phyloP scores from a whole-genome alignment of 2,329 filamentous ascomycete genomes.

The Cryphonectria radicalis region DNA sequence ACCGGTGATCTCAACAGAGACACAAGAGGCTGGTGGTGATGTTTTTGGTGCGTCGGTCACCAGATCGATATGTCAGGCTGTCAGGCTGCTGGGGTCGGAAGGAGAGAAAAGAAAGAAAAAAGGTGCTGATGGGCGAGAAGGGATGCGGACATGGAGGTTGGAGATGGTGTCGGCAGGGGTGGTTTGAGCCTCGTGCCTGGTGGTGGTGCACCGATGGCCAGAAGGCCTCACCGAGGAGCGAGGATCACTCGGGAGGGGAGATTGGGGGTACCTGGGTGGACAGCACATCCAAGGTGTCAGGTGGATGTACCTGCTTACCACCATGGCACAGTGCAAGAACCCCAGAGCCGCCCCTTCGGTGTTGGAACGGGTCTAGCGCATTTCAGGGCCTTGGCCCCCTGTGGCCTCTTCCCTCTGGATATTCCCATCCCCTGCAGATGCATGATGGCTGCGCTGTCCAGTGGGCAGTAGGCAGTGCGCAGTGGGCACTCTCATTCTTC shows the following conservation, averaged over 20 bases:
- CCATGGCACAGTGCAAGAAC: neutral
- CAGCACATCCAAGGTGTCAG: neutral
- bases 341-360: neutral
- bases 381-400: neutral
- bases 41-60: neutral
- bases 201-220: neutral
- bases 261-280: neutral
- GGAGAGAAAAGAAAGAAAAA: neutral
- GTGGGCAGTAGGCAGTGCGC: neutral
- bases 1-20: neutral
- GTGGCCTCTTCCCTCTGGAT: neutral
- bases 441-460: neutral
- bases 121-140: neutral
- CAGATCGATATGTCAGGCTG: neutral
- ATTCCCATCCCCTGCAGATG: neutral
- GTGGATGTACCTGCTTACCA: neutral
- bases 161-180: neutral
- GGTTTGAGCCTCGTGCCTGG: neutral
- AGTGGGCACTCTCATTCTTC: neutral
- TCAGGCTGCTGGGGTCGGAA: neutral
- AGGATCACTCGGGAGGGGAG: neutral
- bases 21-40: neutral
- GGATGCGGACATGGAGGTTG: neutral
- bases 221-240: conserved; percentile 16
- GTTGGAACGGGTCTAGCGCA: conserved; percentile 5